Base-by-base conservation (phyloP, 2,329 filamentous ascomycete species). In the Fusarium circinatum region DNA sequence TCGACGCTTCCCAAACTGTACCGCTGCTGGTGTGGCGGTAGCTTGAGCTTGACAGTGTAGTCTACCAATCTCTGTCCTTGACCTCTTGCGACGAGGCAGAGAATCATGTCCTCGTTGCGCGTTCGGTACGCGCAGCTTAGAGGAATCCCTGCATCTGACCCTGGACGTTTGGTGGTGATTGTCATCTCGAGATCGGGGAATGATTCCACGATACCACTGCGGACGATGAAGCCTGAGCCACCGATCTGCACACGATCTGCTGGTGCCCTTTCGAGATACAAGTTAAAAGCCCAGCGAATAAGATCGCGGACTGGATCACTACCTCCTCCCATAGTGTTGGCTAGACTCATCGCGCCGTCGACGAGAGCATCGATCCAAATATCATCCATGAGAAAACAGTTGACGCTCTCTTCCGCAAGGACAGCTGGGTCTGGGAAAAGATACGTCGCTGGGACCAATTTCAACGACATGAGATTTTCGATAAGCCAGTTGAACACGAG, bases 91-190 rank as follows among this genome's bases (percentile, higher is more conserved):
- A 56, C 38, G 1, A 56, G 52, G 22, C 38, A 56, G 6, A 56
- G 52, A 20, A 56, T 56, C 52, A 56, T 56, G 26, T 56, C 26
- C 15, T 56, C 52, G 22, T 56, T 56, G 0, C 52, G 52, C 0
- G 52, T 44, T 24, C 52, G 22, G 2, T 44, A 56, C 6, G 52
- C 52, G 38, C 52, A 56, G 17, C 1, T 44, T 0, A 56, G 52
- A 5, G 38, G 52, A 44, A 0, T 24, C 1, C 2, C 2, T 2
- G 6, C 10, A 5, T 24, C 8, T 15, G 52, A 15, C 3, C 15
- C 52, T 20, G 52, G 15, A 3, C 11, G 26, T 2, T 56, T 56
- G 52, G 11, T 41, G 11, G 52, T 32, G 26, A 56, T 56, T 4
- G 11, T 24, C 38, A 56, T 56, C 2, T 56, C 52, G 4, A 56